Base-by-base conservation (phyloP, 202 grass and related monocot genomes). In the Brachypodium distachyon region DNA sequence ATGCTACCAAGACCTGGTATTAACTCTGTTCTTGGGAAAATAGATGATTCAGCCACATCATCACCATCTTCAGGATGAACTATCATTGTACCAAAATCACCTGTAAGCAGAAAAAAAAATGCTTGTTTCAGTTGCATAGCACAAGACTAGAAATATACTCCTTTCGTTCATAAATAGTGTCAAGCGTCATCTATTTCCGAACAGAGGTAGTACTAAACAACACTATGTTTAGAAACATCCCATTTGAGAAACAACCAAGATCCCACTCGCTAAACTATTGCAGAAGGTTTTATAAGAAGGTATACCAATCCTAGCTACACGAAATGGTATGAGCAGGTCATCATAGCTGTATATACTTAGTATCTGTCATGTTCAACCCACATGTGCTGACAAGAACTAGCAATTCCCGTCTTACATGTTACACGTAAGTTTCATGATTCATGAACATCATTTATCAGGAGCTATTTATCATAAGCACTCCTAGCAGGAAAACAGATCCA, bases 1-100 rank as follows among this genome's bases (percentile, higher is more conserved):
- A 98, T 94, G 84, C 88, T 89, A 81, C 95, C 95, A 81, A 98
- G 91, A 62, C 95, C 91, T 34, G 91, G 91, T 80, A 98, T 98
- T 48, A 90, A 98, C 49, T 98, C 95, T 73, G 80, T 47, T 81
- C 60, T 95, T 77, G 73, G 74, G 38, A 80, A 92, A 64, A 86
- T 70, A 72, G 91, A 80, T 82, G 89, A 90, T 83, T 94, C 82
- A 41, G 62, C 48, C 34, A 84, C 62, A 72, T 95, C 87, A 29
- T 98, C 80, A 5, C 84, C 82, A 68, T 79, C 82, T 85, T 92
- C 95, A 82, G 85, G 50, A 87, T 95, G 87, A 78, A 94, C 68
- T 81, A 98, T 79, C 71, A 98, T 81, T 29, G 91, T 98, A 73
- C 89, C 85, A 72, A 92, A 98, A 64, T 90, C 80, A 53, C 87